Evolutionary conservation across 2,329 filamentous ascomycete species (phyloP), one percentile per base, ranked within the genome.

Genomic region (Rasamsonia emersonii): DNA sequence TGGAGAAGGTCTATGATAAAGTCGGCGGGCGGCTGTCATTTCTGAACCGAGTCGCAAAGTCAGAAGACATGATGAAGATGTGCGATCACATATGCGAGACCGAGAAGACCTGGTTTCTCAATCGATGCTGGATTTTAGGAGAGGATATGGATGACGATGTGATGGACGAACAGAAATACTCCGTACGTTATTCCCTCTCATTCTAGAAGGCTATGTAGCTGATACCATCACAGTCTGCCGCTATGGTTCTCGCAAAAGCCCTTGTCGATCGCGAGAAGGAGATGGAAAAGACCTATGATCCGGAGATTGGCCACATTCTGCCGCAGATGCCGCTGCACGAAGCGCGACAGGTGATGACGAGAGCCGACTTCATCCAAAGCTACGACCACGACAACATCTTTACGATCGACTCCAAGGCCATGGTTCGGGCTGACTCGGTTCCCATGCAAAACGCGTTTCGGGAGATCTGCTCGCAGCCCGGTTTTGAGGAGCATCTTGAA

Each of bases 151-250:
- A 96, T 46, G 91, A 96, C 59, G 91, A 98, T 53, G 91, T 95
- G 45, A 96, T 96, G 80, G 86, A 95, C 51, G 84, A 95, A 58
- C 86, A 96, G 54, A 95, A 96, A 58, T 95, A 86, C 68, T 85
- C 88, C 27, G 82, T 86, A 67, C 62, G 79, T 73, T 18, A 23
- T 36, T 5, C 9, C 15, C 20, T 17, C 13, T 28, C n/a, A n/a
- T 30, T 34, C 7, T 15, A 28, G 11, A 17, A 18, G 24, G 5
- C 7, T 3, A 20, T 11, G 28, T 45, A 32, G 36, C 42, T 47
- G 39, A 53, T 24, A 15, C 18, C 24, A 9, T 19, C 10, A 26
- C 39, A 86, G 75, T 84, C 86, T 9, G 88, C 86, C 9, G 86
- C 91, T 21, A 94, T 96, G 82, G 83, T 93, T 14, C 72, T 98